Evolutionary conservation across 2,329 filamentous ascomycete genomes (phyloP), one percentile per base, ranked within the genome.

Genomic region (Alternaria angustiovoidea): DNA sequence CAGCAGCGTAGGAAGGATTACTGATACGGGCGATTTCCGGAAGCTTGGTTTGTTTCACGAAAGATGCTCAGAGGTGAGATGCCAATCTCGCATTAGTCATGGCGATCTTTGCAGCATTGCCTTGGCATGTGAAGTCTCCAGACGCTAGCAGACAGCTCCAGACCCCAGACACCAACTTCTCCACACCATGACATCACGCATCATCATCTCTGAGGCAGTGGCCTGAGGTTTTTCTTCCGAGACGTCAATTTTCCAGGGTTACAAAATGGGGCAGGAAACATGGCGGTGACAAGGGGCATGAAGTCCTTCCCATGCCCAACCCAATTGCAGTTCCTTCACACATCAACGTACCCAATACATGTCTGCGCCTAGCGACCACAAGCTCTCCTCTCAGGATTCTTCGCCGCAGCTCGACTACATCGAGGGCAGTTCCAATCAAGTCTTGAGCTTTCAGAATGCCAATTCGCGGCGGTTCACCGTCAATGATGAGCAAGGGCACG

Each of bases 21-120:
- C 30, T 36, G 14, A 38, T 36, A 49, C 34, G 46, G 32, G 32
- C 16, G 12, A 6, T 38, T 34, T 26, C 14, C 46, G 46, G 30
- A 18, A 49, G 46, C 20, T 49, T 49, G 46, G 46, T 38, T 26
- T 49, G 20, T 49, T 49, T 49, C 46, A 49, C 7, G 14, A 24
- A 49, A 38, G 30, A 24, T 24, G 32, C 32, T 36, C 46, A 49
- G 20, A 49, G 4, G 32, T 18, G 46, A 22, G 7, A 11, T 38
- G 22, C 2, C 5, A 36, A 49, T 49, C 46, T 22, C 18, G 20
- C 46, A 49, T n/a, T 34, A 49, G 46, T 49, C 8, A 18, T 26
- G 18, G 32, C 18, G 20, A 26, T 8, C 20, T 22, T 38, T n/a
- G 14, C 34, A 14, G 22, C 46, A 49, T 5, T n/a, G 12, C 20